Conservation (phyloP, 805 yeast species). For the Myxozyma geophila region DNA sequence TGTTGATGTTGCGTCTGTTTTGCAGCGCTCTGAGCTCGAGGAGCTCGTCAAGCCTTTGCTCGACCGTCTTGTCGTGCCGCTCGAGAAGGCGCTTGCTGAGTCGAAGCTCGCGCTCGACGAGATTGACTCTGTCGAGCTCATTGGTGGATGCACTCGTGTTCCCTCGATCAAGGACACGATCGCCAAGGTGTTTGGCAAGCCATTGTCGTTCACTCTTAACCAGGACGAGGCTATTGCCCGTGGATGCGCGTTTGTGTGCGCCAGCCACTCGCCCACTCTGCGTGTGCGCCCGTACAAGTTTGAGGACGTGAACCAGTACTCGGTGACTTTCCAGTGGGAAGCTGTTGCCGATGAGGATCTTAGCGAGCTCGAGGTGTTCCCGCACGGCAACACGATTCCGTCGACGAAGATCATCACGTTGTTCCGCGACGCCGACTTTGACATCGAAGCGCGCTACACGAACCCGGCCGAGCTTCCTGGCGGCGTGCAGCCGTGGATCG, state of each 20-base stretch:
- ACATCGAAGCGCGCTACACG: conserved; percentile 84
- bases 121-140: conserved; percentile 87
- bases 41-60: conserved; percentile 82
- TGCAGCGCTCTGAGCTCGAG: conserved; percentile 92
- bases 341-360: conserved; percentile 88
- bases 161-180: conserved; percentile 87
- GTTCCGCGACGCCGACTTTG: conserved; percentile 88
- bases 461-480: conserved; percentile 71
- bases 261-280: conserved; percentile 97
- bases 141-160: conserved; percentile 98
- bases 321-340: conserved; percentile 95
- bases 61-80: conserved; percentile 73
- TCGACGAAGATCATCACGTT: conserved; percentile 93
- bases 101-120: conserved; percentile 76
- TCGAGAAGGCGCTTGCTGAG: conserved; percentile 77
- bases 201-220: conserved; percentile 90
- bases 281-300: conserved; percentile 99
- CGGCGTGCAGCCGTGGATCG: conserved; percentile 68
- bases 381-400: conserved; percentile 90
- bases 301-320: conserved; percentile 89
- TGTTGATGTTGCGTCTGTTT: conserved; percentile 87
- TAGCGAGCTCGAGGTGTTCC: conserved; percentile 94
- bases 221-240: conserved; percentile 99
- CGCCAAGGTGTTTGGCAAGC: conserved; percentile 79
- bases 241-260: conserved; percentile 99